Evolutionary conservation across 768 basidiomycete genomes (phyloP), one percentile per base, ranked within the genome.

Genomic region (Psilocybe cubensis): DNA sequence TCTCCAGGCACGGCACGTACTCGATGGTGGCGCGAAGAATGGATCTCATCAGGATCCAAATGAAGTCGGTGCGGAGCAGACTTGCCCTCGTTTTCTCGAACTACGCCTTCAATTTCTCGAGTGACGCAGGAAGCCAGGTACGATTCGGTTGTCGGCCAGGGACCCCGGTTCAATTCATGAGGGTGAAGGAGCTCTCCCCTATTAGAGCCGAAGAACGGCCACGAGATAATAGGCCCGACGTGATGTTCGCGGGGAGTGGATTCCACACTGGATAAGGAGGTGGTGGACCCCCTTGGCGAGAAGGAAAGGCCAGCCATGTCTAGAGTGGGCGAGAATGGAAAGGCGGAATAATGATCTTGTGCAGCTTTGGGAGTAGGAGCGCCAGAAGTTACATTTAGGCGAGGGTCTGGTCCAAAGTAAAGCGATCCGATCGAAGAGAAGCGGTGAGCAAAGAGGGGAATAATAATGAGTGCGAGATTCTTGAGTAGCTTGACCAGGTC

Each of bases 171-270:
- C 31, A 94, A 78, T 62, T 92, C 89, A 20, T 77, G 73, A 3
- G 86, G 86, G 62, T 89, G 88, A 2, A 71, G 62, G 21, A 91
- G 79, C 56, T 90, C 87, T 28, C 92, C 92, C 38, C 92, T 81
- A 61, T 88, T 86, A 3, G 90, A 88, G 44, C 92, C 92, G 68
- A 94, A 94, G 79, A 94, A 94, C 1, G 92, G 89, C 92, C 92
- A 94, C 3, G 91, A 92, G 48, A 94, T 83, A 65, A 94, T 94
- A 7, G 89, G 88, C 3, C 92, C 92, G 42, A 93, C 78, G 48
- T 87, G 83, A 70, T 80, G 83, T 49, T 80, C 75, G 31, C 69
- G 63, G 46, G 58, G 54, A 50, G 25, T 52, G 21, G 47, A 44
- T 48, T 61, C 41, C 23, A 64, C 28, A 10, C 62, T 62, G 33